Percentiles rank a stretch among this genome's conserved stretches.
Conservation (phyloP, 2,329 filamentous ascomycete species). For the Sclerotinia sclerotiorum region DNA sequence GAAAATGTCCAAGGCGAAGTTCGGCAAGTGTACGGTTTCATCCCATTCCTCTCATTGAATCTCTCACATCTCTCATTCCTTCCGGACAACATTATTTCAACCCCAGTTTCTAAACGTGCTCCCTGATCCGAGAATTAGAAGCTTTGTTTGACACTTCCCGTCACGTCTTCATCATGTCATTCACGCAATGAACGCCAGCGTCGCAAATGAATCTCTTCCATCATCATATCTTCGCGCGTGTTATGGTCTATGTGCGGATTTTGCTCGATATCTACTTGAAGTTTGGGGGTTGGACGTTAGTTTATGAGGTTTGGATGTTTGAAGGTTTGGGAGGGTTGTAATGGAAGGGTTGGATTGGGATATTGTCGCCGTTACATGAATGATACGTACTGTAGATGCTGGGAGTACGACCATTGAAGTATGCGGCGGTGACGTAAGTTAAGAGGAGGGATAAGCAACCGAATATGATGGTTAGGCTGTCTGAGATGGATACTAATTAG, state of each 20-base stretch:
- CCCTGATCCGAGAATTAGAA: slow-evolving; percentile 42
- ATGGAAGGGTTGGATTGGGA: too few species aligned
- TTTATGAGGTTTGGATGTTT: neutral
- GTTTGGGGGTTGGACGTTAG: neutral
- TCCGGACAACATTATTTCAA: neutral
- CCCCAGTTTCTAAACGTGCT: slow-evolving; percentile 55
- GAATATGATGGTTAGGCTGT: too few species aligned
- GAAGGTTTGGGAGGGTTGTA: neutral
- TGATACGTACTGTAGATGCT: too few species aligned
- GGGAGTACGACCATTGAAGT: too few species aligned
- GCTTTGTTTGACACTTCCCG: too few species aligned
- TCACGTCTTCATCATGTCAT: neutral
- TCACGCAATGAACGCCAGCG: neutral
- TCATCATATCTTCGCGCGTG: neutral
- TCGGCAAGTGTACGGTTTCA: slow-evolving; percentile 41
- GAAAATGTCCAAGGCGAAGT: slow-evolving; percentile 33
- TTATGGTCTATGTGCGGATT: too few species aligned
- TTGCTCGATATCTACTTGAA: neutral
- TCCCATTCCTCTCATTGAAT: neutral
- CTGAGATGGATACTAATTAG: too few species aligned
- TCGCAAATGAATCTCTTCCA: neutral
- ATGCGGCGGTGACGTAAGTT: too few species aligned
- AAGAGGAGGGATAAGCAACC: too few species aligned
- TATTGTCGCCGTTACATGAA: too few species aligned
- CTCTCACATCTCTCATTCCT: neutral